Evolutionary conservation across 108 stramenopile genomes (phyloP).

Genomic region (Fragilariopsis cylindrus): DNA sequence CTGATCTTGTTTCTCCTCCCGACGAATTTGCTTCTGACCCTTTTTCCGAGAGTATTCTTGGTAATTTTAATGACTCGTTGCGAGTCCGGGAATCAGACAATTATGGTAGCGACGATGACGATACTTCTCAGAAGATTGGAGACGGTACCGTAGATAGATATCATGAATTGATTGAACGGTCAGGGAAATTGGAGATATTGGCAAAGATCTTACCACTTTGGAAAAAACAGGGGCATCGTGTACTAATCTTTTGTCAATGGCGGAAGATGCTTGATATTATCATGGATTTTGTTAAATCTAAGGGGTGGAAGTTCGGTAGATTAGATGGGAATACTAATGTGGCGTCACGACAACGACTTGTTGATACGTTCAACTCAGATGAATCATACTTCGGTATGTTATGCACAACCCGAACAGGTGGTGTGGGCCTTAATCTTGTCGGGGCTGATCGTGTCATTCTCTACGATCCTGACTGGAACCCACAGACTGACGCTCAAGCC

Average conservation of each 20-base stretch:
- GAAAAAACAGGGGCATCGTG: constrained; percentile 92
- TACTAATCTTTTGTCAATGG: constrained; percentile 96
- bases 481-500: constrained; percentile 85
- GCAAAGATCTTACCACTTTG: constrained; percentile 92
- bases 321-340: constrained; percentile 96
- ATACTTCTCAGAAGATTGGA: constrained; percentile 12
- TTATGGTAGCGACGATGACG: constrained; percentile 44
- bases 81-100: constrained; percentile 31
- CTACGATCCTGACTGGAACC: constrained; percentile 96
- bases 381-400: constrained; percentile 87
- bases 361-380: constrained; percentile 92
- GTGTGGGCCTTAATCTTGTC: constrained; percentile 86
- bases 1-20: constrained; percentile 80
- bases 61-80: not conserved
- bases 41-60: constrained; percentile 13
- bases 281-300: constrained; percentile 60
- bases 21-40: constrained; percentile 31
- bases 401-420: constrained; percentile 96
- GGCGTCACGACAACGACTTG: constrained; percentile 80
- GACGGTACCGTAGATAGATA: constrained; percentile 45
- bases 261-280: constrained; percentile 94
- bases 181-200: constrained; percentile 94
- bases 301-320: constrained; percentile 87
- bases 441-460: constrained; percentile 77
- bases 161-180: constrained; percentile 57